A percentile compares a stretch with the other conserved stretches of the same genome.
Evolutionary conservation across 306 rosid species (phyloP).

Genomic region (Neltuma alba): DNA sequence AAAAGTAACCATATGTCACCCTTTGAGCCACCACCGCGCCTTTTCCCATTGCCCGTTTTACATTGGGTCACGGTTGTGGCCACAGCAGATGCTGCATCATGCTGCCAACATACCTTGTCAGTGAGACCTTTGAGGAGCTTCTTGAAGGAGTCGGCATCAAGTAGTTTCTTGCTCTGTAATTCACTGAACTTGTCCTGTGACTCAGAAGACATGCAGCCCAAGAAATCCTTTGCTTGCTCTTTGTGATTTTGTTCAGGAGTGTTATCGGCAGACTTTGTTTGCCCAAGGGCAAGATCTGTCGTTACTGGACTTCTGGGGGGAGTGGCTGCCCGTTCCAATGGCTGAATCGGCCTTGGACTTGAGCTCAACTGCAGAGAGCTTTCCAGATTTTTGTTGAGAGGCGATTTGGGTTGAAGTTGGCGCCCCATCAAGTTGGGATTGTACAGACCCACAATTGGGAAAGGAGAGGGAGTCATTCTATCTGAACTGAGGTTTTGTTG

Average conservation of each 20-base stretch:
- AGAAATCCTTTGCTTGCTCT: constrained; percentile 66
- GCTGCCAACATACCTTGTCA: constrained; percentile 99
- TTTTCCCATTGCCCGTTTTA: constrained; percentile 72
- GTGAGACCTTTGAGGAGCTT: constrained; percentile 67
- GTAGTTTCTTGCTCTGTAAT: constrained; percentile 53
- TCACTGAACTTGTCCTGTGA: constrained; percentile 61
- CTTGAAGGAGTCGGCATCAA: constrained; percentile 83
- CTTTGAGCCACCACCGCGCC: constrained; percentile 54
- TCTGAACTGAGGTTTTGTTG: constrained; percentile 56
- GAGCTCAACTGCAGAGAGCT: constrained; percentile 63
- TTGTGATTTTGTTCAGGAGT: constrained; percentile 45
- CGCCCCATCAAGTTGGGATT: constrained; percentile 55
- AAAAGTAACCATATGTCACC: constrained; percentile 92
- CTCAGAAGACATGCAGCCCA: constrained; percentile 73
- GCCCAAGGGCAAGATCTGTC: constrained; percentile 84
- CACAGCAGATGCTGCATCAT: constrained; percentile 83
- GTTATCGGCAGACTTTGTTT: constrained; percentile 48
- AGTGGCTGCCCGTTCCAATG: constrained; percentile 40
- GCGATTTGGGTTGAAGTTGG: constrained; percentile 69
- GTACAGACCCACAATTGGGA: constrained; percentile 60
- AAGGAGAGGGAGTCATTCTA: constrained; percentile 56
- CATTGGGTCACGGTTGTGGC: constrained; percentile 83
- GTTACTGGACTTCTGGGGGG: constrained; percentile 62
- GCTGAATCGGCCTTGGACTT: constrained; percentile 46
- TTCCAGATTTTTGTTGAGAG: constrained; percentile 62